Percentiles rank a stretch among this genome's conserved stretches.
These are phyloP conservation scores for Eryngium alpinum DNA, from an alignment of 140 eudicot species.

Conservation along the genomic window DNA sequence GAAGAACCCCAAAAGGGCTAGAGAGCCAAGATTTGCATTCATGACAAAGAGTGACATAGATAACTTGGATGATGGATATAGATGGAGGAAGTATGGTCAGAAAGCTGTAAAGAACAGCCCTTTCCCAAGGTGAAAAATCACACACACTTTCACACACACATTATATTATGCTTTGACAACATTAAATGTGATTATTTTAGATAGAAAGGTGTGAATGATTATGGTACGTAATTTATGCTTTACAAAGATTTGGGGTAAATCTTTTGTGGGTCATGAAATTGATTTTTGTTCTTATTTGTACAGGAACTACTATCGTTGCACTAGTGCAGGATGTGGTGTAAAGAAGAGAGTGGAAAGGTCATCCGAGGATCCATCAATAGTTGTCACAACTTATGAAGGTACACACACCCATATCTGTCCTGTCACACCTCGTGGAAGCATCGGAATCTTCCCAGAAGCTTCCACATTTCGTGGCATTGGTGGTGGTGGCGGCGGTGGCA, in stretches of 20 bases:
- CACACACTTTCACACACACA: neutral
- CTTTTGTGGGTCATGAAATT: constrained; percentile 7
- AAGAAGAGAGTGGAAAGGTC: constrained; percentile 90
- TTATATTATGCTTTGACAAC: neutral
- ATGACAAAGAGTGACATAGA: constrained; percentile 91
- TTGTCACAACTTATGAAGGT: constrained; percentile 89
- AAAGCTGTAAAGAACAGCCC: constrained; percentile 99
- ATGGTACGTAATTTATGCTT: neutral
- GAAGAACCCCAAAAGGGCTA: constrained; percentile 75
- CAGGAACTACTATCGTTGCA: constrained; percentile 96
- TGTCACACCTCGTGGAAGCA: constrained; percentile 58
- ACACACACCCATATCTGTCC: constrained; percentile 82
- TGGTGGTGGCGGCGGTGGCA: neutral
- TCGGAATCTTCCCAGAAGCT: constrained; percentile 46
- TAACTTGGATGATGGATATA: constrained; percentile 93
- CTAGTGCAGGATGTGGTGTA: constrained; percentile 74
- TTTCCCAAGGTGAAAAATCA: constrained; percentile 65
- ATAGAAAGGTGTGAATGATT: neutral
- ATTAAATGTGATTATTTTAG: neutral
- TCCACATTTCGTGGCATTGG: constrained; percentile 27
- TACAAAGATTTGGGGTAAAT: neutral
- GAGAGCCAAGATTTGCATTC: constrained; percentile 95
- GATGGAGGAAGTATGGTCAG: constrained; percentile 99
- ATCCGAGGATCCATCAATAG: constrained; percentile 66
- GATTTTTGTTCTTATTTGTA: neutral